Conservation (phyloP, 2,329 filamentous ascomycete genomes). For the Arthrobotrys iridis region DNA sequence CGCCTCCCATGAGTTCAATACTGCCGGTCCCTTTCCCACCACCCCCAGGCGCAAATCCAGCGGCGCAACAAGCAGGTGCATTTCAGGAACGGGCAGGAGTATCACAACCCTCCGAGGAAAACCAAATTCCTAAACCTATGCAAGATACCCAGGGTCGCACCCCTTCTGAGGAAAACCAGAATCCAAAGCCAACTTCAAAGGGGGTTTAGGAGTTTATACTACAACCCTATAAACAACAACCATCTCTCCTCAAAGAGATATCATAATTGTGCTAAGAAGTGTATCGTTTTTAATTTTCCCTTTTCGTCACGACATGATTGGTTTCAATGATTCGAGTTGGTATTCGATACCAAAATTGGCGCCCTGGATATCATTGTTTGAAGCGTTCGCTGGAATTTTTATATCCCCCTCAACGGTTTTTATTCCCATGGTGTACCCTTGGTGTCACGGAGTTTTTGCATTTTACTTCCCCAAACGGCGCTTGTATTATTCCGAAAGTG, state of each 20-base stretch:
- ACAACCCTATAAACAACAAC: too few species aligned
- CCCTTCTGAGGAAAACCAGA: conserved; percentile 5
- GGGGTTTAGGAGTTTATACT: too few species aligned
- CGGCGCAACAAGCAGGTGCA: neutral
- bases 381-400: neutral
- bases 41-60: neutral
- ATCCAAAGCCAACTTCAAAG: neutral
- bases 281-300: neutral
- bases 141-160: neutral
- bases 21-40: conserved; percentile 7
- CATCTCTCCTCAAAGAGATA: too few species aligned
- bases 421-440: neutral
- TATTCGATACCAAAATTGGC: neutral
- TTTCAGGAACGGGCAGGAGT: too few species aligned
- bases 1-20: neutral
- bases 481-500: neutral
- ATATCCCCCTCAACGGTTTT: neutral
- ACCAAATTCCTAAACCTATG: neutral
- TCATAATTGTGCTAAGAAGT: too few species aligned
- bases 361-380: neutral
- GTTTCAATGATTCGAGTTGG: neutral
- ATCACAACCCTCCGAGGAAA: conserved; percentile 2
- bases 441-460: neutral
- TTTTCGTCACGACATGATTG: neutral
- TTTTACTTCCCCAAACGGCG: neutral